These are phyloP conservation scores for Phialemoniopsis sp. DNA, from an alignment of 2,329 filamentous ascomycete species.

Conservation along the genomic window DNA sequence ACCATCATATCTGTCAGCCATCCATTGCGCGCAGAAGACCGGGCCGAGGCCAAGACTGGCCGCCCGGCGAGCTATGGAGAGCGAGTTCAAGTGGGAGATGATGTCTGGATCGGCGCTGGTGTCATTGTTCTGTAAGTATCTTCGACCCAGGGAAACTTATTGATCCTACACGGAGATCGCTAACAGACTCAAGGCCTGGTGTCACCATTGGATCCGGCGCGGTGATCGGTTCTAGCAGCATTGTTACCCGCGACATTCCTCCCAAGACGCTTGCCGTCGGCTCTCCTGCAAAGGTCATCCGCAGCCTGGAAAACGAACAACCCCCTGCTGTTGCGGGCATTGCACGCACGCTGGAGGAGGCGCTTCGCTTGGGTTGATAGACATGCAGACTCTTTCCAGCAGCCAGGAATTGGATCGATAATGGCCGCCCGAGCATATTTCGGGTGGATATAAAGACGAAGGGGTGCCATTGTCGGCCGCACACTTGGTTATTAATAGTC, in stretches of 20 bases:
- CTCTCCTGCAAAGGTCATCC: slow-evolving; percentile 17
- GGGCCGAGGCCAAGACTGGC: slow-evolving; percentile 17
- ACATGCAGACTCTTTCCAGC: no score
- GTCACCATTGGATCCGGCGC: slow-evolving; percentile 21
- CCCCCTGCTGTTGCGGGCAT: no score
- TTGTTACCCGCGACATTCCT: slow-evolving; percentile 20
- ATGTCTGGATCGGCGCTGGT: slow-evolving; percentile 33
- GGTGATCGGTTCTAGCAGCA: slow-evolving; percentile 21
- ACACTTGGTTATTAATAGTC: no score
- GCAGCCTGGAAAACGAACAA: slow-evolving; percentile 3
- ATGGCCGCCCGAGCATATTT: no score
- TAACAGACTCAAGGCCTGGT: slow-evolving; percentile 12
- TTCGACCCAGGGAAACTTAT: neutral
- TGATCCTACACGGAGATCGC: neutral
- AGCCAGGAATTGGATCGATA: no score
- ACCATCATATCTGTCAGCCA: slow-evolving; percentile 21
- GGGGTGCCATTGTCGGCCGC: no score
- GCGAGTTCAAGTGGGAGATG: slow-evolving; percentile 19
- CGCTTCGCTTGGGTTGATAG: no score
- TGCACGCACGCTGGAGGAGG: no score
- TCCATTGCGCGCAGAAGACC: slow-evolving; percentile 16
- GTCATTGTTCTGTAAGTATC: slow-evolving; percentile 25
- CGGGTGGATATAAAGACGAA: no score
- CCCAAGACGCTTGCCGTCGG: slow-evolving; percentile 18
- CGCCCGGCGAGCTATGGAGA: no score